Conservation (phyloP, 164 flowering plant species). For the Vitis amurensis region DNA sequence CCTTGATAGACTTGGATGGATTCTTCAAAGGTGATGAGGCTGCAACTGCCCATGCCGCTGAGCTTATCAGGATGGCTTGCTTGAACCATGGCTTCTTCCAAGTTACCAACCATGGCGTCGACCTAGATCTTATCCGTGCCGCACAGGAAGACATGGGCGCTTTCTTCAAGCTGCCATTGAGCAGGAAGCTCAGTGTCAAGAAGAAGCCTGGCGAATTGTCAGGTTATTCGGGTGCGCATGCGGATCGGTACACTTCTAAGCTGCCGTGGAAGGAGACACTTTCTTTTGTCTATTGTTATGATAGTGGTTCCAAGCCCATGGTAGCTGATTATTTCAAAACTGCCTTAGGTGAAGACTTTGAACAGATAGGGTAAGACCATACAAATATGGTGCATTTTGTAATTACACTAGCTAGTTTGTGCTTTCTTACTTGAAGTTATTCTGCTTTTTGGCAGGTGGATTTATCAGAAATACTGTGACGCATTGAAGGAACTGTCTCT, state of each 20-base stretch:
- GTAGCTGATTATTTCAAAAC: slow-evolving; percentile 4
- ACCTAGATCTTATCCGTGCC: slow-evolving; percentile 34
- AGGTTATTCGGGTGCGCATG: slow-evolving; percentile 68
- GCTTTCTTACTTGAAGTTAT: background rate
- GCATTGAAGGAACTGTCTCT: slow-evolving; percentile 2
- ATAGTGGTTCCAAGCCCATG: background rate
- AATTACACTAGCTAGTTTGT: background rate
- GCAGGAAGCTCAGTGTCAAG: slow-evolving; percentile 35
- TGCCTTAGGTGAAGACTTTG: slow-evolving; percentile 2
- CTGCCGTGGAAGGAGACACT: slow-evolving; percentile 8
- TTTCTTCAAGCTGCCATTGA: slow-evolving; percentile 51
- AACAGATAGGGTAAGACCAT: background rate
- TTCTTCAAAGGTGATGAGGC: slow-evolving; percentile 43
- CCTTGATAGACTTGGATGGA: slow-evolving; percentile 54
- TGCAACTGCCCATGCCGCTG: slow-evolving; percentile 26
- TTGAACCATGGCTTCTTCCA: slow-evolving; percentile 71
- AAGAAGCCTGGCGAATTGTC: slow-evolving; percentile 38
- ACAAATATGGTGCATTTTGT: background rate
- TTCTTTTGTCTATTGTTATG: background rate
- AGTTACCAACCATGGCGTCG: slow-evolving; percentile 75
- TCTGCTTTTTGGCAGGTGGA: background rate
- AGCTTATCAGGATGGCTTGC: slow-evolving; percentile 50
- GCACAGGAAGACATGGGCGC: slow-evolving; percentile 42
- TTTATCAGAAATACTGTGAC: slow-evolving; percentile 3
- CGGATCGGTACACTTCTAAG: slow-evolving; percentile 37